Base-by-base conservation (phyloP, 2,329 filamentous ascomycete species). In the Aspergillus oerlinghausenensis region DNA sequence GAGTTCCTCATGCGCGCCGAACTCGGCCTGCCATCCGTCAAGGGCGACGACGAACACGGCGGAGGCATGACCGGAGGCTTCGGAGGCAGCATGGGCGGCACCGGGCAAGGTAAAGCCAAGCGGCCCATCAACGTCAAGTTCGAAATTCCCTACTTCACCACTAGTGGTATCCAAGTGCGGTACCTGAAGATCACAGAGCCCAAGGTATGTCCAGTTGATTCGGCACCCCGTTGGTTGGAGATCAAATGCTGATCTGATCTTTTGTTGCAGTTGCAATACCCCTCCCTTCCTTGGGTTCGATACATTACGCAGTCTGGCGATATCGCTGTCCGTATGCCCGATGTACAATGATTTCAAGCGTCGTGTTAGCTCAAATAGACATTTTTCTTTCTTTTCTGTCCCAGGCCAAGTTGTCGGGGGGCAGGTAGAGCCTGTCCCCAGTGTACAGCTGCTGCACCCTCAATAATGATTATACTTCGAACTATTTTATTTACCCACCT, bases 131-230 rank as follows among this genome's bases (percentile, higher is more conserved):
- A 92, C 75, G 94, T 99, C 79, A 99, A 99, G 80, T 99, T 99
- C 73, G 94, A 99, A 80, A 99, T 99, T 71, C 94, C 94, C n/a
- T 99, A 99, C 78, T 99, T 99, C 74, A 99, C 94, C n/a, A 99
- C 95, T 3, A 95, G 90, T 77, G 94, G 94, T 63, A 99, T 99
- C 66, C 95, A 99, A 76, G 94, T 99, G 68, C 86, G 94, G 69
- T 99, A 99, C 75, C 78, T 99, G 74, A 99, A 99, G 84, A 99
- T 99, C 70, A 97, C 96, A 62, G 94, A 99, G 77, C 94, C 94
- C 49, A 99, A 99, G 90, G 93, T 96, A 80, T 69, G 84, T 3
- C 17, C 32, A 17, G 2, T 7, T 38, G 32, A 38, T 38, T 17
- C 6, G 14, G 14, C 32, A 38, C 32, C 32, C 5, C 6, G 14